These are phyloP conservation scores for Neonothopanus nambi DNA, from an alignment of 1,284 basidiomycete genomes.

Conservation along the genomic window DNA sequence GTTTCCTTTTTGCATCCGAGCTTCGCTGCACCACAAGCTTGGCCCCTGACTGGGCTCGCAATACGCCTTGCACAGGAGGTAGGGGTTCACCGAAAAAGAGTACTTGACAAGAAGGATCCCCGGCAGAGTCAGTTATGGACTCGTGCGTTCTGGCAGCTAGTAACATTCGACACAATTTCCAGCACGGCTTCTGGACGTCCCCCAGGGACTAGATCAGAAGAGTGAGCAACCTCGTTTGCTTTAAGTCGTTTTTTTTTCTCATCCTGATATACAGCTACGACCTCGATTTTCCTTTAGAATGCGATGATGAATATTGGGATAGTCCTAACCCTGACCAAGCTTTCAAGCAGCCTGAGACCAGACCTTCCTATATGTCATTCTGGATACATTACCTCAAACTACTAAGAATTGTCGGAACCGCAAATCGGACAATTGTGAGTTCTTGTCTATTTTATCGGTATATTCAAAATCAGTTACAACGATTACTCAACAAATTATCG, in stretches of 20 bases:
- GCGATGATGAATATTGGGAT: constrained; percentile 69
- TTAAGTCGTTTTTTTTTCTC: constrained; percentile 33
- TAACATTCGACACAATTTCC: not conserved
- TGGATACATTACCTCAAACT: constrained; percentile 57
- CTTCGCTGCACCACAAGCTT: constrained; percentile 56
- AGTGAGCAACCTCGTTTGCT: constrained; percentile 4
- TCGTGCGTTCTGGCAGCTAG: constrained; percentile 74
- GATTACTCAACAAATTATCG: no score
- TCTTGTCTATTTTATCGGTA: not conserved
- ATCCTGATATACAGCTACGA: constrained; percentile 44
- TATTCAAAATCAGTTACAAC: no score
- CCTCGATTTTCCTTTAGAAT: constrained; percentile 56
- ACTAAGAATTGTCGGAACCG: constrained; percentile 60
- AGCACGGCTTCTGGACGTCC: not conserved
- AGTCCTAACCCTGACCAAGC: constrained; percentile 39
- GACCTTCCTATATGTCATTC: constrained; percentile 44
- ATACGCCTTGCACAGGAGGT: constrained; percentile 70
- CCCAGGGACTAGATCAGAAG: not conserved
- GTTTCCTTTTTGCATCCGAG: constrained; percentile 48
- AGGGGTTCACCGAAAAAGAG: constrained; percentile 55
- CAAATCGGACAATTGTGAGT: constrained; percentile 59
- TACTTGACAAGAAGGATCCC: constrained; percentile 7
- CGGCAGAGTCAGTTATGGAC: constrained; percentile 68
- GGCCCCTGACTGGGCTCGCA: constrained; percentile 67
- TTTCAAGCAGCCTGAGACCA: constrained; percentile 47